These are phyloP conservation scores for Straminergon stramineum DNA, from an alignment of 225 moss, liverwort and hornwort genomes.

Conservation along the genomic window DNA sequence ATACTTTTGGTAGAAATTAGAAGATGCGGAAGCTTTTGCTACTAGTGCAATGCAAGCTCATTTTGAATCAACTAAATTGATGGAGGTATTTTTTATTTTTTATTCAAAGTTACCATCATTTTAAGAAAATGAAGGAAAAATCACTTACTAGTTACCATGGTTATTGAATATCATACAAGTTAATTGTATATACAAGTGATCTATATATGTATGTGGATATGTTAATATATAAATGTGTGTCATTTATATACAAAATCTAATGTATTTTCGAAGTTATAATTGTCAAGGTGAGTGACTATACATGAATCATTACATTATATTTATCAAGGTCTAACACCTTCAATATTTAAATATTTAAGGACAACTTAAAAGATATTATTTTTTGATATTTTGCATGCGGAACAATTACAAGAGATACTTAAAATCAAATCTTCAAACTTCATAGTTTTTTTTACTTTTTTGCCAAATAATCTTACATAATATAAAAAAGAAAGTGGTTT, in stretches of 20 bases:
- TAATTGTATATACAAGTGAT: too few species aligned
- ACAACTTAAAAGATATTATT: too few species aligned
- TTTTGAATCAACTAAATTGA: conserved; percentile 8
- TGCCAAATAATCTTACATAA: not conserved
- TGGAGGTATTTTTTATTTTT: not conserved
- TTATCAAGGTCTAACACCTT: not conserved
- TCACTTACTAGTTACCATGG: accelerated
- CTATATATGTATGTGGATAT: not conserved
- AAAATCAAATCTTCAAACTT: not conserved
- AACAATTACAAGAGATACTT: not conserved
- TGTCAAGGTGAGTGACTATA: not conserved
- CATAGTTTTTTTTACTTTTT: too few species aligned
- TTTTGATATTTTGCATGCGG: not conserved
- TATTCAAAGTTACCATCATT: not conserved
- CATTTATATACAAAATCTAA: not conserved
- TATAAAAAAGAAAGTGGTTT: not conserved
- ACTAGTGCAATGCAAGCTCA: conserved; percentile 8
- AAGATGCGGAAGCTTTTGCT: not conserved
- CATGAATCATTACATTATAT: not conserved
- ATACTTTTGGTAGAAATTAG: conserved; percentile 1
- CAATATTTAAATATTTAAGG: not conserved
- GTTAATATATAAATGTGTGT: not conserved
- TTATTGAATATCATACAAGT: not conserved
- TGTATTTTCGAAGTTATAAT: not conserved
- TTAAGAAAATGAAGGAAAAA: not conserved